Base-by-base conservation (phyloP, 495 filamentous ascomycete species). In the Neurospora intermedia region DNA sequence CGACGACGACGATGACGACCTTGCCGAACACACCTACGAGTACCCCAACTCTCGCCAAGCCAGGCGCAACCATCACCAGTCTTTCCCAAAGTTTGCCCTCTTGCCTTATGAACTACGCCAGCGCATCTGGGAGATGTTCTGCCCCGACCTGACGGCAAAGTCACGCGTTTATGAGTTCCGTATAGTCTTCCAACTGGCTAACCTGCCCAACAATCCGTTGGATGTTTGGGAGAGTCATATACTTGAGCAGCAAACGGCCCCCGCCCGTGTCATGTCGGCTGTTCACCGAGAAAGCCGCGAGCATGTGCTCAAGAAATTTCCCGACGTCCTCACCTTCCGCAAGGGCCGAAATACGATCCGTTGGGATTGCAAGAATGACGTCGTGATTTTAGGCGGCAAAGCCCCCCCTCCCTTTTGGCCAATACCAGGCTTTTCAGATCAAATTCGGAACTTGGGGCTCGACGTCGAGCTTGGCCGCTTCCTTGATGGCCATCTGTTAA, bases 91-190 rank as follows among this genome's bases (percentile, higher is more conserved):
- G 40, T 85, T 85, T 70, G 73, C 16, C 23, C 73, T 73, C 27
- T 73, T 85, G 3, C 84, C 84, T 0, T 69, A 77, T 2, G 84
- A 86, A 72, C 76, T 86, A 10, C 82, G 82, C 48, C 35, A 73
- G 11, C 78, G 69, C 42, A 76, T 86, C 69, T 86, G 84, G 84
- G 78, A 83, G 39, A 71, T 75, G 11, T 82, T 83, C 46, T 82
- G 82, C 69, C 80, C 80, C 0, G 77, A 82, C 31, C 73, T 85
- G 16, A 77, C 75, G 31, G 71, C 59, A 8, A 76, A 80, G 35
- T 54, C 73, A 2, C 79, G 81, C 35, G 75, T 85, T 0, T 80
- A 79, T 43, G 39, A 62, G 10, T 74, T 79, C 7, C 69, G 16
- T 1, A 66, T 40, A 8, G 9, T 72, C 71, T 23, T 43, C 35